These are phyloP conservation scores for Coniochaeta sp. DNA, from an alignment of 2,329 filamentous ascomycete genomes.

Conservation along the genomic window DNA sequence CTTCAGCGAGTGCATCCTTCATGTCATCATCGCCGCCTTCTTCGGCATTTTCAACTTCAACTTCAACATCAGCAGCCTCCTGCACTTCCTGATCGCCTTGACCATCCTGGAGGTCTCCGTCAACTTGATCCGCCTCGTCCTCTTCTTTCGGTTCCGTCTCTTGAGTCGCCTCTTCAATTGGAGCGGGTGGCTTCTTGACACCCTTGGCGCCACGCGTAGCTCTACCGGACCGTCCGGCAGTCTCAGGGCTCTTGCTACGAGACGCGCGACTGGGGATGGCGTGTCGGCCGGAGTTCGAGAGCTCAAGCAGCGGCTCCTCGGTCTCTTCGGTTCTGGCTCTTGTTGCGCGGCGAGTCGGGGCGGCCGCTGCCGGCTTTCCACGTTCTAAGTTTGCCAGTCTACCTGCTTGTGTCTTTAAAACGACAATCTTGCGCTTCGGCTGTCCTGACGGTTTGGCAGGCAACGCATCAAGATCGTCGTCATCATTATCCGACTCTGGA, in stretches of 20 bases:
- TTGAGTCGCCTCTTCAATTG: constrained; percentile 44
- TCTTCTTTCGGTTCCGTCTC: constrained; percentile 33
- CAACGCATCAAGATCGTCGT: constrained; percentile 32
- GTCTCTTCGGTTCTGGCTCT: constrained; percentile 47
- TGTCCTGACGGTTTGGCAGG: constrained; percentile 18
- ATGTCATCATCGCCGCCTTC: constrained; percentile 34
- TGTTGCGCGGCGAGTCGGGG: constrained; percentile 37
- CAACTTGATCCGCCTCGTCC: constrained; percentile 18
- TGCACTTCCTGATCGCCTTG: constrained; percentile 10
- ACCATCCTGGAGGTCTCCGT: constrained; percentile 17
- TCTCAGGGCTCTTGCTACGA: constrained; percentile 51
- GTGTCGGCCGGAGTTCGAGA: constrained; percentile 55
- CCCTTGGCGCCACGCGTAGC: constrained; percentile 43
- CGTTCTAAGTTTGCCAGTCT: constrained; percentile 1
- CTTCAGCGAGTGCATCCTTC: constrained; percentile 8
- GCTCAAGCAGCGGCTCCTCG: constrained; percentile 47
- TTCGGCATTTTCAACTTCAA: constrained; percentile 20
- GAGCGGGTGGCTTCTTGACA: constrained; percentile 37
- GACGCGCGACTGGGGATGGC: constrained; percentile 36
- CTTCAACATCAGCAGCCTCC: constrained; percentile 21
- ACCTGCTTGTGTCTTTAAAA: constrained; percentile 15
- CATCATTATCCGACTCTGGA: constrained; percentile 27
- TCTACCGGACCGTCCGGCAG: constrained; percentile 31
- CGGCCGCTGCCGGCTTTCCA: constrained; percentile 10
- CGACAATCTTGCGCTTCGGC: constrained; percentile 11